phyloP scores from a whole-genome alignment of 805 yeast species.

The Suhomyces prunicola region DNA sequence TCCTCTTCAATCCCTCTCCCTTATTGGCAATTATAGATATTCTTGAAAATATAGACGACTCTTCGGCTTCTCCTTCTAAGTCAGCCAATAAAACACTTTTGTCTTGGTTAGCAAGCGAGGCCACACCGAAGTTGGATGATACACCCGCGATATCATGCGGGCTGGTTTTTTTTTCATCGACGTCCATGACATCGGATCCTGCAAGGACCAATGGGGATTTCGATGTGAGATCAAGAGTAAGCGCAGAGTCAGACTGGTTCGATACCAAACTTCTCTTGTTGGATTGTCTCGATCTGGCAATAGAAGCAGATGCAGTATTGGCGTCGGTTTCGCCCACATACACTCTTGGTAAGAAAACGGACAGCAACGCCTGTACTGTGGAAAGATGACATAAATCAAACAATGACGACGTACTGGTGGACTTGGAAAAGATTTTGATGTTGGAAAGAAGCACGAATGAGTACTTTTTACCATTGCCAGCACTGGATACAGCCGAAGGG shows the following conservation, averaged over 20 bases:
- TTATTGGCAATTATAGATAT: conserved; percentile 43
- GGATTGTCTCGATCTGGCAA: conserved; percentile 43
- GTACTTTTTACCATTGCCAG: conserved; percentile 16
- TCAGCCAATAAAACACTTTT: conserved; percentile 58
- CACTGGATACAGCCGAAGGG: conserved; percentile 1
- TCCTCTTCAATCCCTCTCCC: conserved; percentile 11
- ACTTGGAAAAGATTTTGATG: conserved; percentile 71
- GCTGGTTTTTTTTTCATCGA: background rate
- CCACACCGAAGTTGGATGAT: conserved; percentile 60
- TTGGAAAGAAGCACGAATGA: conserved; percentile 62
- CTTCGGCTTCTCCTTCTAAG: conserved; percentile 84
- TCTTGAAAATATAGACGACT: conserved; percentile 52
- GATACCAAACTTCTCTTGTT: conserved; percentile 44
- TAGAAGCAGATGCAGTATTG: conserved; percentile 49
- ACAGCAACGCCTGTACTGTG: conserved; percentile 57
- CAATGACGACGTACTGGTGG: conserved; percentile 59
- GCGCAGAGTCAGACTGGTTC: conserved; percentile 36
- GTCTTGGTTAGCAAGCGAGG: conserved; percentile 31
- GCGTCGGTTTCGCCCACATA: conserved; percentile 43
- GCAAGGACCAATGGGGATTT: conserved; percentile 36
- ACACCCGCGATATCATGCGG: conserved; percentile 34
- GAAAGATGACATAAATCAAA: conserved; percentile 75
- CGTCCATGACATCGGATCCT: conserved; percentile 2
- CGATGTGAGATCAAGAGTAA: conserved; percentile 53
- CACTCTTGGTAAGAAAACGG: conserved; percentile 62